Conservation (phyloP, 2,329 filamentous ascomycete species). For the Thyridium curvatum region DNA sequence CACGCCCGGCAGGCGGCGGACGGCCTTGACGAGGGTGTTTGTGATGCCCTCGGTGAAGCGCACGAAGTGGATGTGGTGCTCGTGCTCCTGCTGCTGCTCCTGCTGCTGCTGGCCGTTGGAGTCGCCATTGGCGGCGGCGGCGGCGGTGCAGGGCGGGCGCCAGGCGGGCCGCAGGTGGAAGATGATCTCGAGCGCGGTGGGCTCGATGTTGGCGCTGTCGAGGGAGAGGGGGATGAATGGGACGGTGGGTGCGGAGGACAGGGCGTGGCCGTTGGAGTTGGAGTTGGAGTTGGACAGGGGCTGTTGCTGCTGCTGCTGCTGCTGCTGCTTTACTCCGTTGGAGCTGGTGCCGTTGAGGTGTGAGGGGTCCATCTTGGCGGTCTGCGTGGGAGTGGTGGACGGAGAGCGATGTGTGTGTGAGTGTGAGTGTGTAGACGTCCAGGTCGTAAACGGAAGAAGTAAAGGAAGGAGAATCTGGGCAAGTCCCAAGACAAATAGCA, state of each 20-base stretch:
- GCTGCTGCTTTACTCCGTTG: no score
- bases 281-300: no score
- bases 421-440: no score
- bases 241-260: slow-evolving; percentile 34
- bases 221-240: slow-evolving; percentile 71
- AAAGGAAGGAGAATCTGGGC: no score
- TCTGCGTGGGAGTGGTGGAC: no score
- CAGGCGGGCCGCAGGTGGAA: slow-evolving; percentile 78
- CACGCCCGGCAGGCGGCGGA: slow-evolving; percentile 60
- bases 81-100: slow-evolving; percentile 27
- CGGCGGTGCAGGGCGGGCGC: slow-evolving; percentile 33
- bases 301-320: no score
- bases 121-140: slow-evolving; percentile 36
- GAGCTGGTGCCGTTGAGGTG: no score
- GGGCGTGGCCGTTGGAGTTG: not conserved
- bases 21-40: slow-evolving; percentile 81
- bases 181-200: slow-evolving; percentile 74
- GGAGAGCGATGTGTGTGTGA: no score
- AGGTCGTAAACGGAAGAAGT: no score
- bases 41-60: slow-evolving; percentile 98
- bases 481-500: no score
- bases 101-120: slow-evolving; percentile 42
- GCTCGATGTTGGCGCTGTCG: slow-evolving; percentile 68
- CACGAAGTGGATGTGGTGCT: slow-evolving; percentile 59
- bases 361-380: no score